These are phyloP conservation scores for Rhododendron vialii DNA, from an alignment of 148 eudicot species.

Conservation along the genomic window DNA sequence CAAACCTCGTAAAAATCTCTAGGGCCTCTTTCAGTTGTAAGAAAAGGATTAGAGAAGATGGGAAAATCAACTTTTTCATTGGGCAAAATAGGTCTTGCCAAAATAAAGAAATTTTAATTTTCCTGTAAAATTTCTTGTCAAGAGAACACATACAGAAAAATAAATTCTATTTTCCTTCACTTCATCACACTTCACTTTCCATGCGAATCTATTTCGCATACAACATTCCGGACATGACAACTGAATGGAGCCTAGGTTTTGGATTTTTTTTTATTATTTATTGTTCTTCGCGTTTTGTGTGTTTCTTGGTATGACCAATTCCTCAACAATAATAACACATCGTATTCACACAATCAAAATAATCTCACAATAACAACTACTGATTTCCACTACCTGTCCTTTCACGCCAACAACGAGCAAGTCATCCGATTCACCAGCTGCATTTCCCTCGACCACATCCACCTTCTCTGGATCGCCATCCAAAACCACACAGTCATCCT, in stretches of 20 bases:
- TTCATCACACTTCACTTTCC: not conserved
- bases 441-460: constrained; percentile 13
- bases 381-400: constrained; percentile 6
- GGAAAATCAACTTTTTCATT: not conserved
- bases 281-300: not conserved
- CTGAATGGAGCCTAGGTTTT: too few species aligned
- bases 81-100: not conserved
- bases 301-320: not conserved
- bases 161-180: not conserved
- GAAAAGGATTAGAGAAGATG: not conserved
- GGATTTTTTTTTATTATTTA: too few species aligned
- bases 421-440: constrained; percentile 44
- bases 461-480: constrained; percentile 68
- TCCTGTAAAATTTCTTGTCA: not conserved
- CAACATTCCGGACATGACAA: too few species aligned
- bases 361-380: not conserved
- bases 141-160: too few species aligned
- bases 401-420: constrained; percentile 9
- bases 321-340: not conserved
- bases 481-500: constrained; percentile 64
- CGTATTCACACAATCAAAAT: not conserved
- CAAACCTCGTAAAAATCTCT: not conserved
- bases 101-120: not conserved
- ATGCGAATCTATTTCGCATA: too few species aligned
- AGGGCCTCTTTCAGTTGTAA: not conserved